Conservation (phyloP, 148 eudicot species). For the Fagopyrum homotropicum region DNA sequence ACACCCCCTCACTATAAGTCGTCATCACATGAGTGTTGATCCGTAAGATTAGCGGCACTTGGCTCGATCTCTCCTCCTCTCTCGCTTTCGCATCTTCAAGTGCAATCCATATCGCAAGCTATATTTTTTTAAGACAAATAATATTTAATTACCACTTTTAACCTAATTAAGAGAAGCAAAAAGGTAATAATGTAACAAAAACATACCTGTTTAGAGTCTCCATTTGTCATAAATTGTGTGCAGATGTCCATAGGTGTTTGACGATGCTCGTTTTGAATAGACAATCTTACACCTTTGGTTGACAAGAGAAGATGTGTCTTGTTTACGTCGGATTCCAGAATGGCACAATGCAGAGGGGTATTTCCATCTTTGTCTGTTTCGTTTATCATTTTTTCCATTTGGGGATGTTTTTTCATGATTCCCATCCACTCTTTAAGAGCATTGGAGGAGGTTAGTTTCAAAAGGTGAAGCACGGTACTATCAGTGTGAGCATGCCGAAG, state of each 20-base stretch:
- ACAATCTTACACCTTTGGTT: not conserved
- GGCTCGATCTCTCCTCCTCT: not conserved
- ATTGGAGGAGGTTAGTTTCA: fast-evolving
- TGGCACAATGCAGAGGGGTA: not conserved
- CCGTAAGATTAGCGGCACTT: not conserved
- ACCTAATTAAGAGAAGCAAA: too few relatives aligned
- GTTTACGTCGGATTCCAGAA: not conserved
- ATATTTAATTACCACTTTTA: too few relatives aligned
- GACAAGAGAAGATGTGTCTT: not conserved
- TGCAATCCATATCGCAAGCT: not conserved
- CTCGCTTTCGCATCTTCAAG: not conserved
- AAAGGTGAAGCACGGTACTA: not conserved
- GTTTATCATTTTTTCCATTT: not conserved
- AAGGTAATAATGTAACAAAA: too few relatives aligned
- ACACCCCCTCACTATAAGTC: not conserved
- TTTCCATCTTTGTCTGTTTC: not conserved
- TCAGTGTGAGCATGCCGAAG: not conserved
- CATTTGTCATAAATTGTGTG: not conserved
- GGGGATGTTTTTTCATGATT: too few relatives aligned
- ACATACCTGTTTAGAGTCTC: not conserved
- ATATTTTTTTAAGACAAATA: too few relatives aligned
- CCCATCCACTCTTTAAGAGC: not conserved
- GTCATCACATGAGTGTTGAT: too few relatives aligned
- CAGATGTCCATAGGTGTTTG: not conserved
- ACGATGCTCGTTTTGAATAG: not conserved